Base-by-base conservation (phyloP, 2,329 filamentous ascomycete genomes). In the Penicillium nordicum region DNA sequence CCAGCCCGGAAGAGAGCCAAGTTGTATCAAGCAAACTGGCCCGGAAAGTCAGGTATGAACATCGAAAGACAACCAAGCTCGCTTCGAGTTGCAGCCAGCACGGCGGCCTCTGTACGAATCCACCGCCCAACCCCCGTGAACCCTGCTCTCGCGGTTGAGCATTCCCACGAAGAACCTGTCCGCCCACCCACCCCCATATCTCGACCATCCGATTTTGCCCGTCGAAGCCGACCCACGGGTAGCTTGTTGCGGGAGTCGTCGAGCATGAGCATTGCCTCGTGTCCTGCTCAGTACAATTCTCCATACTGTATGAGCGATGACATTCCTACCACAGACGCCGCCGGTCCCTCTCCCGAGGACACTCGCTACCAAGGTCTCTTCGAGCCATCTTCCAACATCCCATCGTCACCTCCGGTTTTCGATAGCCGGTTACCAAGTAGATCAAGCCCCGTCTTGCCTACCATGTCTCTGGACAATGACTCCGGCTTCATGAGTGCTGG, bases 401-500 rank as follows among this genome's bases (percentile, higher is more conserved):
- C 89, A 1, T 97, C 94, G 0, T 97, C 93, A 4, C 93, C 93
- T 14, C 94, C 94, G 1, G 81, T 95, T 1, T 85, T 92, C 60
- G 82, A 84, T 61, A 82, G 82, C 37, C 78, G 80, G 30, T 78
- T 80, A 27, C 86, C 88, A 5, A 84, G 85, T 29, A 84, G 87
- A 27, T 96, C 92, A 2, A 97, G 93, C 69, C 94, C 93, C 2
- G 82, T 85, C 42, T 80, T 92, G 48, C 85, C 86, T 50, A 81
- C 82, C 5, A 80, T 87, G 61, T 80, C 80, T 8, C 67, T 75
- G 69, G 65, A 76, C 66, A 78, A 78, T 18, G 90, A 96, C 69
- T 92, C 90, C 14, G 90, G 89, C 1, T 95, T 95, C 67, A 89
- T 92, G 83, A 94, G 89, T 69, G 88, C 88, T n/a, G 83, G 85